These are phyloP conservation scores for Ogataea angusta DNA, from an alignment of 805 yeast species.

Conservation along the genomic window DNA sequence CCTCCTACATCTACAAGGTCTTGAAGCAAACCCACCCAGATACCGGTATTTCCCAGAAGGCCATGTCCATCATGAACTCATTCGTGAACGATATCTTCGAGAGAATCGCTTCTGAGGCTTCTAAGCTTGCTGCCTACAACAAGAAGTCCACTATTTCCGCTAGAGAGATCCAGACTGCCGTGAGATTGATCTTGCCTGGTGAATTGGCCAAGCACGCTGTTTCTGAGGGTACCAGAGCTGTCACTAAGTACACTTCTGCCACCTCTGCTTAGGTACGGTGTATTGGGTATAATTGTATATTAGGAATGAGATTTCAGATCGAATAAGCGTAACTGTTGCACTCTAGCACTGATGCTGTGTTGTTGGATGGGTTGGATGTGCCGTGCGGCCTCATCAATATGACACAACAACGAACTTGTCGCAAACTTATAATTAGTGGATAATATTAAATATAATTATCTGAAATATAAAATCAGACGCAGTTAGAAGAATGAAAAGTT, in stretches of 20 bases:
- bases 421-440: too few species aligned
- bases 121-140: conserved; percentile 98
- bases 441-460: too few species aligned
- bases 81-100: conserved; percentile 97
- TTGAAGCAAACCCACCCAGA: conserved; percentile 99
- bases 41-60: conserved; percentile 98
- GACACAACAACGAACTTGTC: neutral
- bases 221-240: conserved; percentile 98
- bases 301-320: conserved; percentile 21
- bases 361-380: too few species aligned
- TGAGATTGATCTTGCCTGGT: conserved; percentile 96
- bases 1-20: conserved; percentile 97
- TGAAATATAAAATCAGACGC: too few species aligned
- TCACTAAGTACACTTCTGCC: conserved; percentile 87
- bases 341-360: too few species aligned
- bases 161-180: conserved; percentile 98
- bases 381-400: neutral
- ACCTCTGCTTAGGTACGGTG: conserved; percentile 34
- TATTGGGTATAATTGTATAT: conserved; percentile 20
- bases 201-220: conserved; percentile 98
- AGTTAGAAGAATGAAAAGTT: too few species aligned
- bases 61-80: conserved; percentile 98
- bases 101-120: conserved; percentile 97
- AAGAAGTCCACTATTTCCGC: conserved; percentile 97
- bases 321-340: neutral